A percentile compares a stretch with the other conserved stretches of the same genome.
Conservation (phyloP, 805 yeast species). For the Starmerella cellae region DNA sequence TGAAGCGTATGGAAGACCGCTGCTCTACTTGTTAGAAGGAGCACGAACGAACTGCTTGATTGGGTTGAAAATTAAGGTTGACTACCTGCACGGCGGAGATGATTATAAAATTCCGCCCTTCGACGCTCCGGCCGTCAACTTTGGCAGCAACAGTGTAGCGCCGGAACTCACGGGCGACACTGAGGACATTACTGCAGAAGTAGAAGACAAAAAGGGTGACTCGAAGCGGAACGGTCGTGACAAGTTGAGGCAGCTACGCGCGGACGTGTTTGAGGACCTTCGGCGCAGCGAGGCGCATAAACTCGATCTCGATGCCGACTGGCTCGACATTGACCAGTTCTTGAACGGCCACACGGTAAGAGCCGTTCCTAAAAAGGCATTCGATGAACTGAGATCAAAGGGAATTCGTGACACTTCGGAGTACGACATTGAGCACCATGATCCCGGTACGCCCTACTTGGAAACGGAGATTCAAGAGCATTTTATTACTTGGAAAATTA, state of each 20-base stretch:
- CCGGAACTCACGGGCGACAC: slow-evolving; percentile 8
- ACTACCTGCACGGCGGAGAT: slow-evolving; percentile 33
- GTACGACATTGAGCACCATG: slow-evolving; percentile 3
- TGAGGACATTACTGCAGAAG: slow-evolving; percentile 30
- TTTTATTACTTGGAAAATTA: slow-evolving; percentile 9
- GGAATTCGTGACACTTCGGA: slow-evolving; percentile 1
- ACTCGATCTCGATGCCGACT: not conserved
- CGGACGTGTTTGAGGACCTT: slow-evolving; percentile 7
- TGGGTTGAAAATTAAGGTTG: slow-evolving; percentile 39
- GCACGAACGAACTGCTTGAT: slow-evolving; percentile 61
- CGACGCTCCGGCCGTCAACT: slow-evolving; percentile 38
- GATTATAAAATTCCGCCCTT: slow-evolving; percentile 30
- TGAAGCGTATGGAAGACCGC: slow-evolving; percentile 33
- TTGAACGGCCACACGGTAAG: slow-evolving; percentile 7
- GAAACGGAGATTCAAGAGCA: slow-evolving; percentile 18
- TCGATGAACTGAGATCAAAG: slow-evolving; percentile 3
- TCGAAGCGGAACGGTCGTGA: slow-evolving; percentile 1
- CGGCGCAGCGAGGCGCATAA: not conserved
- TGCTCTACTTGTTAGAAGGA: slow-evolving; percentile 48
- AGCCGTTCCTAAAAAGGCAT: not conserved
- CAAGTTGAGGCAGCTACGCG: slow-evolving; percentile 8
- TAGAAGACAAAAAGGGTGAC: not conserved
- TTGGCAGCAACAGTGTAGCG: slow-evolving; percentile 20
- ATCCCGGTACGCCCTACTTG: slow-evolving; percentile 14
- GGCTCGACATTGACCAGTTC: slow-evolving; percentile 11